These are phyloP conservation scores for Trichoderma sp. DNA, from an alignment of 2,329 filamentous ascomycete species.

Conservation along the genomic window DNA sequence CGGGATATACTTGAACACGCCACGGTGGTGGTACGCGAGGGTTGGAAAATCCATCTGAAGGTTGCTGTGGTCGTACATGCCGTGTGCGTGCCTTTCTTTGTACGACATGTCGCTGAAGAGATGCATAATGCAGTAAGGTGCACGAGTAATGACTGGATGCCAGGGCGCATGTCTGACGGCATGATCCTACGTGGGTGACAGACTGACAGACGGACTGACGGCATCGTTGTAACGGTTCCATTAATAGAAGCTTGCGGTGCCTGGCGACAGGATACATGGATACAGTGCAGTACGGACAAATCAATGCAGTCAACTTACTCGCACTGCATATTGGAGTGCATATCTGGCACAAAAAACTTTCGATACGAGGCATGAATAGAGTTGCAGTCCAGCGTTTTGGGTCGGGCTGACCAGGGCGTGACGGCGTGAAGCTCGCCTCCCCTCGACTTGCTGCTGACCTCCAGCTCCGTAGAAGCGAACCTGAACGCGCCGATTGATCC, in stretches of 20 bases:
- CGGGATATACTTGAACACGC: not conserved
- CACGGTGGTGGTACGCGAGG: not conserved
- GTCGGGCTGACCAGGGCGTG: not conserved
- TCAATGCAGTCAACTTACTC: not conserved
- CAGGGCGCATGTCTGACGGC: slow-evolving; percentile 13
- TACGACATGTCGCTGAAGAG: not conserved
- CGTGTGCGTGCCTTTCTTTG: not conserved
- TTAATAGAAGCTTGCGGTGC: not conserved
- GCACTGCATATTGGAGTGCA: not conserved
- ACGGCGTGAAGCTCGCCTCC: too few species aligned
- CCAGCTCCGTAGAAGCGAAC: too few species aligned
- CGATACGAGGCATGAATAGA: slow-evolving; percentile 9
- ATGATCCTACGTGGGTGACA: not conserved
- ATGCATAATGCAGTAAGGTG: not conserved
- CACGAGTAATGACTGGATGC: slow-evolving; percentile 8
- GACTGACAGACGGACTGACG: not conserved
- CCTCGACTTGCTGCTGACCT: too few species aligned
- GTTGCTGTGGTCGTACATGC: not conserved
- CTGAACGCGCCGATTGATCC: too few species aligned
- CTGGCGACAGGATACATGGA: not conserved
- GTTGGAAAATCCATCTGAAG: not conserved
- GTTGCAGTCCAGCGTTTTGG: slow-evolving; percentile 27
- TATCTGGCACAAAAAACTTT: not conserved
- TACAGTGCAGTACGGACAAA: not conserved
- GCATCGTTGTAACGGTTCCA: not conserved